Conservation (phyloP, 1,284 basidiomycete genomes). For the Boletellus sp. region DNA sequence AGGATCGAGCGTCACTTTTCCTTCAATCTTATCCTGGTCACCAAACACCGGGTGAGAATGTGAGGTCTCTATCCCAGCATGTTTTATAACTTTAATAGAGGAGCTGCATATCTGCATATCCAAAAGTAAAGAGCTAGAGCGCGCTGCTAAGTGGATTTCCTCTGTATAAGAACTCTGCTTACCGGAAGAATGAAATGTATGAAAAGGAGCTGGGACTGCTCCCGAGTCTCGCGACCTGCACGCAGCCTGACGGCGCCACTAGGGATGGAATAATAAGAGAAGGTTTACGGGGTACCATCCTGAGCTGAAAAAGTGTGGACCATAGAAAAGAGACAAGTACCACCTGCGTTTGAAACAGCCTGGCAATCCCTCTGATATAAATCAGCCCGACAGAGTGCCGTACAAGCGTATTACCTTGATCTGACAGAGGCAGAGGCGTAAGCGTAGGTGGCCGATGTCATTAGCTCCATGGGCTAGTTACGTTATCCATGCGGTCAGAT, state of each 20-base stretch:
- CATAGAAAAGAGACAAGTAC: not conserved
- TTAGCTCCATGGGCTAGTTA: slow-evolving; percentile 3
- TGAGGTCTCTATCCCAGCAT: slow-evolving; percentile 31
- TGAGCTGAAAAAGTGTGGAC: slow-evolving; percentile 1
- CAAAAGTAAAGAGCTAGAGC: slow-evolving; percentile 50
- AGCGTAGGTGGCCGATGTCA: slow-evolving; percentile 8
- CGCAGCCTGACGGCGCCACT: slow-evolving; percentile 24
- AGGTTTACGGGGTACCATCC: slow-evolving; percentile 23
- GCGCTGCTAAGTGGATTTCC: not conserved
- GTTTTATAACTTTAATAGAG: slow-evolving; percentile 47
- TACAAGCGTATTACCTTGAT: slow-evolving; percentile 17
- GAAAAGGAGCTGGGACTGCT: slow-evolving; percentile 21
- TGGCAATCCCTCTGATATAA: slow-evolving; percentile 19
- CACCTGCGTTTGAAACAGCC: not conserved
- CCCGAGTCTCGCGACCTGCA: slow-evolving; percentile 20
- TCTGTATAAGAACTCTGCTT: slow-evolving; percentile 7
- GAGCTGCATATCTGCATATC: slow-evolving; percentile 60
- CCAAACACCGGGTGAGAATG: slow-evolving; percentile 56
- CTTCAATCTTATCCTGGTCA: slow-evolving; percentile 56
- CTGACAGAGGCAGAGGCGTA: slow-evolving; percentile 17
- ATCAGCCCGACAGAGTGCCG: slow-evolving; percentile 18
- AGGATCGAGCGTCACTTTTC: slow-evolving; percentile 54
- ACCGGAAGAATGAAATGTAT: slow-evolving; percentile 49
- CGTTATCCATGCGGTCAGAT: slow-evolving; percentile 16
- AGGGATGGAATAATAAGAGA: slow-evolving; percentile 25